Conservation (phyloP, 139 green algal species). For the Limnomonas spitsbergensis region DNA sequence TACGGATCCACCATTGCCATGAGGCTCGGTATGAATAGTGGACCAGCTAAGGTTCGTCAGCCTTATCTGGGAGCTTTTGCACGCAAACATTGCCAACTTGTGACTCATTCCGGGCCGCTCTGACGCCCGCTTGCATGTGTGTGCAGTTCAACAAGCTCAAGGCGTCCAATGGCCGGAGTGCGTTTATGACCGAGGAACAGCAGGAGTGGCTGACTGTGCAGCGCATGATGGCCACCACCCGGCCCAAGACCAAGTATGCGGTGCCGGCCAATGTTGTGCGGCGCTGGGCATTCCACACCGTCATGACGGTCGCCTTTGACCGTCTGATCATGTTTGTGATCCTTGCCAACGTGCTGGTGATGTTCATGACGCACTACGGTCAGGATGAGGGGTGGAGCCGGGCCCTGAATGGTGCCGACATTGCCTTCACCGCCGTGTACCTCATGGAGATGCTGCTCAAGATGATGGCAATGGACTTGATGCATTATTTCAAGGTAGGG, state of each 20-base stretch:
- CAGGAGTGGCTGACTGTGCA: slow-evolving; percentile 46
- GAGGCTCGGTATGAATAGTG: too few species aligned
- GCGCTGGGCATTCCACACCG: background rate
- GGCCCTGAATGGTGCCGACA: slow-evolving; percentile 30
- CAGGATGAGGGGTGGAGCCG: slow-evolving; percentile 17
- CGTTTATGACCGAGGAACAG: slow-evolving; percentile 44
- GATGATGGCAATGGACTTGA: slow-evolving; percentile 31
- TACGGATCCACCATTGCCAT: too few species aligned
- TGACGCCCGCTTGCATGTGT: too few species aligned
- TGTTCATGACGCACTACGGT: slow-evolving; percentile 21
- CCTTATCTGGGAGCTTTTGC: background rate
- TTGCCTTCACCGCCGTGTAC: slow-evolving; percentile 58
- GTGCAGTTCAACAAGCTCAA: slow-evolving; percentile 55
- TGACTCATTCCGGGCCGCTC: too few species aligned
- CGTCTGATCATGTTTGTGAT: slow-evolving; percentile 18
- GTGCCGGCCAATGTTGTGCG: background rate
- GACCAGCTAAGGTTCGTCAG: background rate
- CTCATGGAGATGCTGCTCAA: slow-evolving; percentile 63
- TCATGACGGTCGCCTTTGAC: slow-evolving; percentile 14
- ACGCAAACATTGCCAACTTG: background rate
- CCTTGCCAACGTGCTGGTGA: slow-evolving; percentile 27
- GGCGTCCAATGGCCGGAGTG: slow-evolving; percentile 19
- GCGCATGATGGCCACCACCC: slow-evolving; percentile 28
- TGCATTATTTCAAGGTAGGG: slow-evolving; percentile 11
- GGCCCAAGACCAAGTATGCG: background rate